Evolutionary conservation across 208 protist species (phyloP).

Genomic region (Lotmaria passim): DNA sequence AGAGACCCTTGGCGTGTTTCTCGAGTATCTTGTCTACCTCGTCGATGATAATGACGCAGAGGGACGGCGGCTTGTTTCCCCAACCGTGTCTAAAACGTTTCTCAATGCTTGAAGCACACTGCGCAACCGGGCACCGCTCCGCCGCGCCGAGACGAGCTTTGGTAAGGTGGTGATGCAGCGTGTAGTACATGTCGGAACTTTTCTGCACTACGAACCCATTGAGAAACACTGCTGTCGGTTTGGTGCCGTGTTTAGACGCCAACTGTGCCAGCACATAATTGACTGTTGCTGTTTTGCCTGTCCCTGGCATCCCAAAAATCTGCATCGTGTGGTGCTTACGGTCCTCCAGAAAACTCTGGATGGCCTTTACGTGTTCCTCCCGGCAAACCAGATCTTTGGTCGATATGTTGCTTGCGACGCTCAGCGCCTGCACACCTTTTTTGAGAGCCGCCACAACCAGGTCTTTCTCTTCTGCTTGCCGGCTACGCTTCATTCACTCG

Average conservation of each 20-base stretch:
- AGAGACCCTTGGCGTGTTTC: slow-evolving; percentile 81
- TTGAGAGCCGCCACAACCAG: slow-evolving; percentile 45
- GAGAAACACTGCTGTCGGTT: slow-evolving; percentile 84
- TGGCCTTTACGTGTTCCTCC: slow-evolving; percentile 65
- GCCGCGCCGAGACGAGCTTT: slow-evolving; percentile 55
- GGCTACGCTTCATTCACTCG: slow-evolving; percentile 28
- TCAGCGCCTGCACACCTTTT: slow-evolving; percentile 68
- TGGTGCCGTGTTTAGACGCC: slow-evolving; percentile 30
- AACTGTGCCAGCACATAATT: slow-evolving; percentile 72
- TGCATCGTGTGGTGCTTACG: slow-evolving; percentile 82
- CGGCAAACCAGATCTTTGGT: slow-evolving; percentile 76
- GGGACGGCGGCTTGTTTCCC: slow-evolving; percentile 29
- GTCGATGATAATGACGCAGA: slow-evolving; percentile 91
- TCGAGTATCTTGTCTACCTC: slow-evolving; percentile 89
- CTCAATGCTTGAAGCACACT: slow-evolving; percentile 80
- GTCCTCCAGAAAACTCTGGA: slow-evolving; percentile 73
- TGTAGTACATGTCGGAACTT: slow-evolving; percentile 87
- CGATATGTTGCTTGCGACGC: slow-evolving; percentile 66
- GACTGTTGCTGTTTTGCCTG: slow-evolving; percentile 88
- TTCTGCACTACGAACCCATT: slow-evolving; percentile 92
- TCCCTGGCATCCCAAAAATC: slow-evolving; percentile 92
- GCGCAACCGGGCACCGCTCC: slow-evolving; percentile 60
- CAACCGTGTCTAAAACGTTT: slow-evolving; percentile 81
- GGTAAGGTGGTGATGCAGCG: slow-evolving; percentile 76
- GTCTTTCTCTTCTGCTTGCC: slow-evolving; percentile 17